Base-by-base conservation (phyloP, 2,329 filamentous ascomycete species). In the Keithomyces neogunnii region DNA sequence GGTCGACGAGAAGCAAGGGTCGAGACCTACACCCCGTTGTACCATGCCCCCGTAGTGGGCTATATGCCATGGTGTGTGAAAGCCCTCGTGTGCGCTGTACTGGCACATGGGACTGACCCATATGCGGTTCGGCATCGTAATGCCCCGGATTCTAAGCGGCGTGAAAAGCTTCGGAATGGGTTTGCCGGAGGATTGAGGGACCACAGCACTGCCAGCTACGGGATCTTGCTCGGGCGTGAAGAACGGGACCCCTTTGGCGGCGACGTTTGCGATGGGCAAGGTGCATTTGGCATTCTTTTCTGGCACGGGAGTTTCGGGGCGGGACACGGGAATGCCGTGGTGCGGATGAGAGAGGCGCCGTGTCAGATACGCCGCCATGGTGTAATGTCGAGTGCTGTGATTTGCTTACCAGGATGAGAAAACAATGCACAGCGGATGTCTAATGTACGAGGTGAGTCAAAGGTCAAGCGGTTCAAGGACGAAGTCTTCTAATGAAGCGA, bases 11-110 rank as follows among this genome's bases (percentile, higher is more conserved):
- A 4, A 48, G 39, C n/a, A 31, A 28, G 7, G 19, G 19, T 19
- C 19, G 19, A 13, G 8, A 55, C 59, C 59, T 58, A 66, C 82
- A 0, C 86, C 86, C 3, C 86, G 81, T 59, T 82, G 77, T 30
- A 84, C 72, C 56, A 90, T 88, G 26, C 85, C 84, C 19, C 87
- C 86, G 32, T 89, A 72, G 59, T 90, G 87, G 2, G 86, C 80
- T 36, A 85, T 65, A 63, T 91, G 86, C 85, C 85, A 91, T 53
- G 78, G 69, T 0, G 82, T 88, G 56, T 80, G 76, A 62, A 88
- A 84, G 8, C 88, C 71, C 39, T 73, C 65, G 31, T 68, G 59
- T 2, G 71, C 66, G 4, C 66, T 70, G 56, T 74, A 75, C 56
- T 75, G 73, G 54, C 74, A 77, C 61, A 77, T 68, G 1, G 74